These are phyloP conservation scores for Kluyveromyces lactis DNA, from an alignment of 805 yeast species.

Conservation along the genomic window DNA sequence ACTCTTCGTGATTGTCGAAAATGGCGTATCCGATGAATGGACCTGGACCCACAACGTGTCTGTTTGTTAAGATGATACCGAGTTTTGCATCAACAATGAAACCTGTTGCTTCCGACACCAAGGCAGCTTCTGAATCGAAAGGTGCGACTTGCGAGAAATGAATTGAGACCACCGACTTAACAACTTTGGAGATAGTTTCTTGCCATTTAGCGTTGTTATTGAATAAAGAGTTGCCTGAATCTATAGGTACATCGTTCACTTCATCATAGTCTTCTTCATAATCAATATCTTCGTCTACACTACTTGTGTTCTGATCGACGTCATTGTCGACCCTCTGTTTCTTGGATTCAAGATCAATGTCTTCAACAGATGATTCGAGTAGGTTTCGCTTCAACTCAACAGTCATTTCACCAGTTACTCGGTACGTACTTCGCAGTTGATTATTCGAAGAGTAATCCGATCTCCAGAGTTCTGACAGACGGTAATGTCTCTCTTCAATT, in stretches of 20 bases:
- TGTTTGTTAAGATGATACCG: slow-evolving; percentile 82
- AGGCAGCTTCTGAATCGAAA: slow-evolving; percentile 77
- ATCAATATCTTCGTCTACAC: slow-evolving; percentile 3
- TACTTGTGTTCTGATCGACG: background rate
- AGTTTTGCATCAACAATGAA: slow-evolving; percentile 78
- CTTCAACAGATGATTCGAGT: no score
- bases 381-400: background rate
- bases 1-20: slow-evolving; percentile 91
- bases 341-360: background rate
- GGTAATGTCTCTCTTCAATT: no score
- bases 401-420: background rate
- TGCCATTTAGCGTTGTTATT: slow-evolving; percentile 55
- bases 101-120: slow-evolving; percentile 89
- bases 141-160: slow-evolving; percentile 81
- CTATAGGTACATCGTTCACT: background rate
- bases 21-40: slow-evolving; percentile 89
- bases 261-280: background rate
- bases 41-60: slow-evolving; percentile 95
- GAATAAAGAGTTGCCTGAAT: background rate
- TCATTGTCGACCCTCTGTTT: background rate
- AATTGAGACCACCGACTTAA: slow-evolving; percentile 78
- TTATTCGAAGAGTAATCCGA: no score
- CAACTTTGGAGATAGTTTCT: slow-evolving; percentile 70
- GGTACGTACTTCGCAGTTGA: no score
- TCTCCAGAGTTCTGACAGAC: no score